Evolutionary conservation across 495 filamentous ascomycete species (phyloP).

Genomic region (Talaromyces thailandensis): DNA sequence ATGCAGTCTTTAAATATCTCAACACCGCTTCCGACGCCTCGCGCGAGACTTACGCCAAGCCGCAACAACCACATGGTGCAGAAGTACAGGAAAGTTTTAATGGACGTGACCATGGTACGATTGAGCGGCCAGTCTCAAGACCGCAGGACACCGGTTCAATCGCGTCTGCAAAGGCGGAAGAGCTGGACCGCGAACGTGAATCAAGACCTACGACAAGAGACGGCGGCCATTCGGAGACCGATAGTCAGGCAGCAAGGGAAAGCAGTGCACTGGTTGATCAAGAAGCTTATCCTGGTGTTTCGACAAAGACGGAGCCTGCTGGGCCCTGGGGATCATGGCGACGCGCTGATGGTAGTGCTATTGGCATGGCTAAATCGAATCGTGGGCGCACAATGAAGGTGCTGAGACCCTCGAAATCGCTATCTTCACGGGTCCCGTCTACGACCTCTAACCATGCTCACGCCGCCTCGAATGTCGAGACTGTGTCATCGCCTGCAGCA

Average conservation of each 20-base stretch:
- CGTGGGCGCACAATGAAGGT: conserved; percentile 65
- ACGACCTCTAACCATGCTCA: conserved; percentile 21
- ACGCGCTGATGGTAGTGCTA: conserved; percentile 38
- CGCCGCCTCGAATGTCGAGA: conserved; percentile 17
- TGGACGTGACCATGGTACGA: conserved; percentile 15
- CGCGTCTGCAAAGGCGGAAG: not conserved
- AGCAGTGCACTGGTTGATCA: conserved; percentile 17
- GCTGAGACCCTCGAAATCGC: conserved; percentile 55
- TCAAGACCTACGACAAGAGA: not conserved
- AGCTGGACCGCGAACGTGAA: not conserved
- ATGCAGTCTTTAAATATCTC: conserved; percentile 67
- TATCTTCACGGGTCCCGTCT: conserved; percentile 29
- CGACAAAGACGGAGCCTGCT: conserved; percentile 36
- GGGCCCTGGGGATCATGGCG: conserved; percentile 65
- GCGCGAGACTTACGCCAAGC: conserved; percentile 1
- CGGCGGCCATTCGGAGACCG: conserved; percentile 9
- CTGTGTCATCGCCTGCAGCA: conserved; percentile 4
- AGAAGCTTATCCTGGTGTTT: conserved; percentile 15
- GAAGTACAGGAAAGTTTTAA: conserved; percentile 2
- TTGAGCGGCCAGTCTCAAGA: conserved; percentile 10
- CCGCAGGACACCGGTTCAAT: not conserved
- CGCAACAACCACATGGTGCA: not conserved
- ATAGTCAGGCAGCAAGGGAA: conserved; percentile 13
- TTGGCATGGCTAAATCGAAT: conserved; percentile 32
- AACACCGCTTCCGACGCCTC: conserved; percentile 42